Evolutionary conservation across 2,329 filamentous ascomycete genomes (phyloP).

Genomic region (Coniochaeta ligniaria): DNA sequence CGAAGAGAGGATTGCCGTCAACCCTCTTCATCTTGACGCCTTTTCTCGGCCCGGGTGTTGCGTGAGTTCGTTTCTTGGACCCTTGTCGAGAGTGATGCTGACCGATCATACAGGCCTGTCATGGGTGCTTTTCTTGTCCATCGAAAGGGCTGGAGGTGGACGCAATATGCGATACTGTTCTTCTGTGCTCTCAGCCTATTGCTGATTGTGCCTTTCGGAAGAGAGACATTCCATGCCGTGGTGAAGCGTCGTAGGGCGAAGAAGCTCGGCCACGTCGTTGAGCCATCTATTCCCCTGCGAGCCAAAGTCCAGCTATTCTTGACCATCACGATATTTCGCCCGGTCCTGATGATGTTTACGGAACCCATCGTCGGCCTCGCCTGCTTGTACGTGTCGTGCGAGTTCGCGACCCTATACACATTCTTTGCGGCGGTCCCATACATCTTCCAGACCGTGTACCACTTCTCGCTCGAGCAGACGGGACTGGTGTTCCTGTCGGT

Average conservation of each 20-base stretch:
- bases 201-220: slow-evolving; percentile 30
- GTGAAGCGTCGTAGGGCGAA: slow-evolving; percentile 30
- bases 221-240: slow-evolving; percentile 51
- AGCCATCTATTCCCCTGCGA: slow-evolving; percentile 14
- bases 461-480: slow-evolving; percentile 32
- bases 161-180: slow-evolving; percentile 42
- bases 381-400: slow-evolving; percentile 40
- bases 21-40: slow-evolving; percentile 42
- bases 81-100: not conserved
- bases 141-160: slow-evolving; percentile 45
- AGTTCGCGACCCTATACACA: slow-evolving; percentile 44
- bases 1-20: slow-evolving; percentile 32
- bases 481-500: slow-evolving; percentile 38
- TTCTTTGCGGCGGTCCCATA: slow-evolving; percentile 46
- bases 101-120: slow-evolving; percentile 27
- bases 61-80: slow-evolving; percentile 26
- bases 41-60: slow-evolving; percentile 44
- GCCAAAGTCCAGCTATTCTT: slow-evolving; percentile 25
- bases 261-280: slow-evolving; percentile 22
- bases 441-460: slow-evolving; percentile 36
- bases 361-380: slow-evolving; percentile 57
- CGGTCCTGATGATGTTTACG: slow-evolving; percentile 50
- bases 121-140: slow-evolving; percentile 39
- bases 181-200: slow-evolving; percentile 30
- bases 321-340: slow-evolving; percentile 37